phyloP scores from a whole-genome alignment of 2,329 filamentous ascomycete genomes.

The Paraphoma chrysanthemicola region DNA sequence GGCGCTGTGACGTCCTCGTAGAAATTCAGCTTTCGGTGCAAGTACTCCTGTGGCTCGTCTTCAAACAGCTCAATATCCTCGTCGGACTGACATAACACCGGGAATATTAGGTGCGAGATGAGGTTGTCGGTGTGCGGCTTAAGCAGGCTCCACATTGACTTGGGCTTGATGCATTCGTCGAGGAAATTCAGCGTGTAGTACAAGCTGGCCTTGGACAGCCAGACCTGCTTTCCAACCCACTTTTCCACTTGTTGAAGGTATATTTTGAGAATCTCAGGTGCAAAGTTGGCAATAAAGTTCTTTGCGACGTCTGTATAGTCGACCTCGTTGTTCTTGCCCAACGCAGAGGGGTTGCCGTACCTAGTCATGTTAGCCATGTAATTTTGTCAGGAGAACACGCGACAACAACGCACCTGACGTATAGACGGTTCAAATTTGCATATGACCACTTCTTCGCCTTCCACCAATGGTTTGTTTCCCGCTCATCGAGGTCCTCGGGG shows the following conservation, averaged over 20 bases:
- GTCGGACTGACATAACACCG: slow-evolving; percentile 87
- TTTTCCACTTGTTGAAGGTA: slow-evolving; percentile 96
- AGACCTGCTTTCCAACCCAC: slow-evolving; percentile 93
- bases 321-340: slow-evolving; percentile 76
- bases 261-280: slow-evolving; percentile 93
- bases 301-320: slow-evolving; percentile 86
- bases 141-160: slow-evolving; percentile 93
- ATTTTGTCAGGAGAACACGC: background rate
- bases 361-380: slow-evolving; percentile 55
- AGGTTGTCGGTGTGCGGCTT: slow-evolving; percentile 93
- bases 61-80: slow-evolving; percentile 95
- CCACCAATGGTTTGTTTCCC: slow-evolving; percentile 98
- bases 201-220: slow-evolving; percentile 92
- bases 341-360: slow-evolving; percentile 84
- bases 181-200: slow-evolving; percentile 94
- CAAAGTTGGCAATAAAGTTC: slow-evolving; percentile 88
- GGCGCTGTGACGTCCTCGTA: slow-evolving; percentile 97
- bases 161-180: slow-evolving; percentile 96
- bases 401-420: slow-evolving; percentile 72
- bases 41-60: slow-evolving; percentile 92
- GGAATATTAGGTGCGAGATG: slow-evolving; percentile 94
- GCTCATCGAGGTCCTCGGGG: slow-evolving; percentile 79
- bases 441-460: slow-evolving; percentile 99
- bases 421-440: slow-evolving; percentile 94
- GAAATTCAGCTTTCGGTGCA: slow-evolving; percentile 96